Evolutionary conservation across 768 basidiomycete species (phyloP).

Genomic region (Trametes coccinea): DNA sequence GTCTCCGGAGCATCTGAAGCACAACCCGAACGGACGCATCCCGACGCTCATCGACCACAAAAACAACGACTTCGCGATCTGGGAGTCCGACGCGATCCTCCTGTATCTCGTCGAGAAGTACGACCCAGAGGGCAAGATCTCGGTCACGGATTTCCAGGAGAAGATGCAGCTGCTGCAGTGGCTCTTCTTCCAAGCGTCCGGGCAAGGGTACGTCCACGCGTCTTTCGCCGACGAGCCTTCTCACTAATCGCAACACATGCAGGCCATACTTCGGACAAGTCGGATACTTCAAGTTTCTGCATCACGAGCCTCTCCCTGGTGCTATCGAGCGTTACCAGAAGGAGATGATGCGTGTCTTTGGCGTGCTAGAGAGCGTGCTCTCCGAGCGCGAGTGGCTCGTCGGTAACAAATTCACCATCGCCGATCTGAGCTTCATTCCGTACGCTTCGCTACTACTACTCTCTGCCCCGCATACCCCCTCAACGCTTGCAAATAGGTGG

Average conservation of each 20-base stretch:
- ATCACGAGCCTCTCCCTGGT: constrained; percentile 30
- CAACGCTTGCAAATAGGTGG: neutral
- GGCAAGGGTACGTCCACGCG: constrained; percentile 14
- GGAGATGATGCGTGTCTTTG: constrained; percentile 30
- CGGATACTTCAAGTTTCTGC: constrained; percentile 28
- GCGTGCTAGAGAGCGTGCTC: constrained; percentile 32
- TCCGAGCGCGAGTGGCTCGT: constrained; percentile 32
- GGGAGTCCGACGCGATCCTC: constrained; percentile 40
- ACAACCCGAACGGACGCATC: constrained; percentile 35
- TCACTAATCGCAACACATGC: neutral
- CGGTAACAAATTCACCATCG: constrained; percentile 30
- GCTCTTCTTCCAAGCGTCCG: constrained; percentile 40
- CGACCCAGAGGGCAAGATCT: constrained; percentile 38
- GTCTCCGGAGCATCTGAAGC: constrained; percentile 27
- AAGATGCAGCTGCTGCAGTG: constrained; percentile 31
- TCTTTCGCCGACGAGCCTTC: too few relatives aligned
- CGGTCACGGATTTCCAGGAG: neutral
- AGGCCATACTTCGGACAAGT: constrained; percentile 33
- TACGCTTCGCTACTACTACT: neutral
- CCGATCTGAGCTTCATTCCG: constrained; percentile 29
- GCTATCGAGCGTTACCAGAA: constrained; percentile 33
- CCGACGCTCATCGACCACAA: constrained; percentile 33
- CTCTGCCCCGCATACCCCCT: neutral
- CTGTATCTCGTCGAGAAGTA: constrained; percentile 42
- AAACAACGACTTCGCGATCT: constrained; percentile 31